These are phyloP conservation scores for Pseudocercospora vitis DNA, from an alignment of 2,329 filamentous ascomycete species.

Conservation along the genomic window DNA sequence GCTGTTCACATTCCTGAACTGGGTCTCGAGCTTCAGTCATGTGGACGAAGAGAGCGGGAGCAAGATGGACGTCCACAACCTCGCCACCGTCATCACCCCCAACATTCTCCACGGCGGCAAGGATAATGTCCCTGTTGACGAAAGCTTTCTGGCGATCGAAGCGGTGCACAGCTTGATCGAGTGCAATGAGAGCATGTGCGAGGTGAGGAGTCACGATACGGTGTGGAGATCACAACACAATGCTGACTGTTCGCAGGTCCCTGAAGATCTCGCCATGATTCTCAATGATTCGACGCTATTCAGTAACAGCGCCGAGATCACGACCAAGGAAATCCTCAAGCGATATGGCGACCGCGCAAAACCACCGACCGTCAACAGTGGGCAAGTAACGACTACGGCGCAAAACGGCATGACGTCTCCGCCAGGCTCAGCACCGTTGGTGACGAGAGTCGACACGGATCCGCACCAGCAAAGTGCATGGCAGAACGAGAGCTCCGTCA, in stretches of 20 bases:
- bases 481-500: conserved; percentile 80
- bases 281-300: conserved; percentile 81
- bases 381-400: conserved; percentile 31
- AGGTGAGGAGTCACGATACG: conserved; percentile 74
- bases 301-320: conserved; percentile 79
- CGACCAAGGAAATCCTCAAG: conserved; percentile 95
- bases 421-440: conserved; percentile 52
- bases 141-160: conserved; percentile 90
- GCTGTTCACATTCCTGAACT: conserved; percentile 92
- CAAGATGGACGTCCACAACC: conserved; percentile 98
- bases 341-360: conserved; percentile 81
- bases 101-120: conserved; percentile 70
- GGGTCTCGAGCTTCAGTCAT: conserved; percentile 95
- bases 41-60: conserved; percentile 95
- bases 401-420: conserved; percentile 41
- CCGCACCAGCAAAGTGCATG: conserved; percentile 67
- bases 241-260: conserved; percentile 63
- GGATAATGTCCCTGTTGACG: conserved; percentile 55
- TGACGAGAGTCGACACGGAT: conserved; percentile 82
- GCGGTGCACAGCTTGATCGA: conserved; percentile 89
- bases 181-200: conserved; percentile 93
- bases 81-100: conserved; percentile 94
- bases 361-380: conserved; percentile 46
- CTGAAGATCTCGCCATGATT: conserved; percentile 83
- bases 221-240: neutral